Evolutionary conservation across 2,329 filamentous ascomycete genomes (phyloP).

Genomic region (Pseudogymnoascus sp.): DNA sequence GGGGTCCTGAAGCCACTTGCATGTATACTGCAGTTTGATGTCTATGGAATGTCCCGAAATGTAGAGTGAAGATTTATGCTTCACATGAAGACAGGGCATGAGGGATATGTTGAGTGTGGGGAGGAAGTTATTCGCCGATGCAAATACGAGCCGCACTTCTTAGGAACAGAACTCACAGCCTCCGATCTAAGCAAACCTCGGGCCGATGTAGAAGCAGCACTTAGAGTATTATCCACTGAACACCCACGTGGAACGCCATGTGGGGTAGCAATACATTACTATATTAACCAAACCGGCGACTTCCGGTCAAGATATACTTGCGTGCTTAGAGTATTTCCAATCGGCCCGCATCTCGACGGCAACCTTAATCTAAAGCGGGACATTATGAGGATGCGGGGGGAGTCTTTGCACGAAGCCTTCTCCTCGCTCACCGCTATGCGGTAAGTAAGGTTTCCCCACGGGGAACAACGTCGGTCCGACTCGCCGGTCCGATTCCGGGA

Average conservation of each 20-base stretch:
- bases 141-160: not conserved
- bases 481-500: not conserved
- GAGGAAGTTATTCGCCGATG: not conserved
- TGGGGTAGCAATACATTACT: no score
- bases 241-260: not conserved
- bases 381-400: not conserved
- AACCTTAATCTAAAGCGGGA: no score
- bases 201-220: not conserved
- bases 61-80: not conserved
- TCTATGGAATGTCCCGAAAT: not conserved
- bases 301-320: no score
- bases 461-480: not conserved
- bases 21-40: not conserved
- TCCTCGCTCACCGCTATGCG: not conserved
- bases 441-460: not conserved
- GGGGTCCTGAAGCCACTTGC: not conserved
- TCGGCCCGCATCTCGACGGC: no score
- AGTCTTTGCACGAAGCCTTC: not conserved
- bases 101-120: not conserved
- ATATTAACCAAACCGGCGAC: no score
- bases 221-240: not conserved
- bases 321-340: no score
- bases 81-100: not conserved
- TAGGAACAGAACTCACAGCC: no score
- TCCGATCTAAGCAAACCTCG: not conserved